Base-by-base conservation (phyloP, 2,329 filamentous ascomycete species). In the Colletotrichum graminicola region DNA sequence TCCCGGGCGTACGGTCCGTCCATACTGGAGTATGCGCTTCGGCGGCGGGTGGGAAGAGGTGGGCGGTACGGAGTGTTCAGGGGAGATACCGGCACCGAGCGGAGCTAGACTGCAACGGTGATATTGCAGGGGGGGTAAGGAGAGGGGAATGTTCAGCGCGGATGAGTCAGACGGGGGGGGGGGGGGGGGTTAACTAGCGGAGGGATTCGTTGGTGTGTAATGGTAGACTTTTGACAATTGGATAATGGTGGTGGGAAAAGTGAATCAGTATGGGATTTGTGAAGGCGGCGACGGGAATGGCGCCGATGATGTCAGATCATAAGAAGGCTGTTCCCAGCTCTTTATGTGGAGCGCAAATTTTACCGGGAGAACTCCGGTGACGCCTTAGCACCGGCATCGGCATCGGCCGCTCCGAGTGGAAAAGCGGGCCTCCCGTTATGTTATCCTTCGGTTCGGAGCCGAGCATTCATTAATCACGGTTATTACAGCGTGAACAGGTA, bases 1-100 rank as follows among this genome's bases (percentile, higher is more conserved):
- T 88, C 86, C 41, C 74, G 77, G 0, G 75, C 73, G 76, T 84
- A 86, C 0, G 80, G 78, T 73, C 79, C 84, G 75, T 85, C 80
- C 84, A 86, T 86, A 2, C 10, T 55, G 61, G 18, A 36, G n/a
- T 16, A 6, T 32, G 60, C 5, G 21, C 16, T 41, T 39, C 36
- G 14, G 32, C 23, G 29, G 16, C 16, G 7, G 47, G 23, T n/a
- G 60, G n/a, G 34, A 52, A 52, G 47, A 43, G 34, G 16, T 32
- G 45, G 47, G 60, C 39, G 36, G 45, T 51, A 29, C 16, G 34
- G 36, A 34, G 43, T 36, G 29, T 16, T 26, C n/a, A 36, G 41
- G 47, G 32, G 21, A 62, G 32, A 29, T 43, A 26, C 54, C 34
- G 61, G 49, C 10, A 16, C 34, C 36, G 23, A 51, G 61, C 49